Base-by-base conservation (phyloP, 495 filamentous ascomycete species). In the Cryomyces antarcticus region DNA sequence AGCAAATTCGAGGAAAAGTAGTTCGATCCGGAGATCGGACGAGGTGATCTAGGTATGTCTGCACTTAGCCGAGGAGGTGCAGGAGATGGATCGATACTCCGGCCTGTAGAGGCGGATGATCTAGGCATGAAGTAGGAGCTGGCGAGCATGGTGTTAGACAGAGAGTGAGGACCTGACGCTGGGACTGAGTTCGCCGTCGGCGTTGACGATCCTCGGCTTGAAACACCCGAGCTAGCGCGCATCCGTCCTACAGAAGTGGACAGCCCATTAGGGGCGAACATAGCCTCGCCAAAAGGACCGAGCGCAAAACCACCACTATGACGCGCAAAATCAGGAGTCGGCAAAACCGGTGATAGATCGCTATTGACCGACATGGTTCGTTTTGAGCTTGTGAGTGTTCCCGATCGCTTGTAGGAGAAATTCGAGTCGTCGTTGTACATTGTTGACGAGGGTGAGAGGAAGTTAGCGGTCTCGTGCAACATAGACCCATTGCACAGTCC, bases 401-500 rank as follows among this genome's bases (percentile, higher is more conserved):
- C 53, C 0, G 59, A 49, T 28, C 54, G 50, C 49, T 60, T 55
- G 46, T 52, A 27, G 38, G 56, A 52, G 17, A 24, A 24, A n/a
- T 46, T 37, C 41, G 41, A 9, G 0, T 59, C 59, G 39, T 62
- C 50, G 52, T 50, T 42, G 47, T 57, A 30, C 46, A 56, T 43
- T 34, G 54, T 66, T 5, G 56, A 62, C 0, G 60, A 52, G n/a
- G 72, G 71, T 1, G 73, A 71, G 37, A 66, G 63, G 58, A 75
- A 66, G 43, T 67, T 73, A 38, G 65, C 55, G 2, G 64, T 59
- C 0, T 77, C 71, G 1, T 62, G 58, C 6, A 78, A 62, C 38
- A 73, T 46, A 6, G 68, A 62, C 10, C 70, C 69, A 55, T 80
- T 78, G 60, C 69, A 74, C 37, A 75, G 61, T 3, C 63, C 65